Evolutionary conservation across 192 early-diverging fungal genomes (phyloP).

Genomic region (Phlyctochytrium arcticum): DNA sequence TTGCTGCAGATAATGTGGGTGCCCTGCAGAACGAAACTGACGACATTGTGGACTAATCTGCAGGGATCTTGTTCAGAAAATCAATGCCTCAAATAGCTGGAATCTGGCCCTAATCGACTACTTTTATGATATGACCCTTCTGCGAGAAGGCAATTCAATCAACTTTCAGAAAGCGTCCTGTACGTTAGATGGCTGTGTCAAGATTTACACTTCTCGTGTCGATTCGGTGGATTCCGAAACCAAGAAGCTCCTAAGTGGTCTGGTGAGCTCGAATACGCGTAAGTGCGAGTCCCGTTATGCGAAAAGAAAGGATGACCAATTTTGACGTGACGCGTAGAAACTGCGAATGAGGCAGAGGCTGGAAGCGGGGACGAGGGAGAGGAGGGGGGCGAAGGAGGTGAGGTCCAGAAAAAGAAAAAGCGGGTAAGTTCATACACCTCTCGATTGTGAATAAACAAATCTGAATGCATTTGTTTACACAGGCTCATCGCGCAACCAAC

Average conservation of each 20-base stretch:
- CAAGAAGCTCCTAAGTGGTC: conserved; percentile 79
- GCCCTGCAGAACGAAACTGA: background rate
- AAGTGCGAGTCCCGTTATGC: background rate
- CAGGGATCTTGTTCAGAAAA: conserved; percentile 63
- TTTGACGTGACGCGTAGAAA: background rate
- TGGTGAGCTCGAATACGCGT: conserved; percentile 59
- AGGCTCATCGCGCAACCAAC: conserved; percentile 20
- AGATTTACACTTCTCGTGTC: conserved; percentile 95
- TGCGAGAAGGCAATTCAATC: conserved; percentile 93
- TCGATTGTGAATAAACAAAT: background rate
- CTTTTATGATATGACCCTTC: conserved; percentile 90
- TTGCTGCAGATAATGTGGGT: conserved; percentile 87
- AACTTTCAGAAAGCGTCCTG: conserved; percentile 98
- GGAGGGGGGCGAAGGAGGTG: conserved; percentile 11
- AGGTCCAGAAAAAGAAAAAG: background rate
- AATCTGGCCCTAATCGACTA: conserved; percentile 97
- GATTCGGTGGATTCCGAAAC: conserved; percentile 94
- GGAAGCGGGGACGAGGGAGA: conserved; percentile 6
- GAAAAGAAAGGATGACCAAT: background rate
- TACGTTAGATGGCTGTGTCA: conserved; percentile 94
- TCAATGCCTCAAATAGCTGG: conserved; percentile 92
- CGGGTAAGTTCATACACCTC: background rate
- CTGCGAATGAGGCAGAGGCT: no score
- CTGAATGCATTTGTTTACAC: background rate
- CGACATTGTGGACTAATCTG: background rate